Percentiles rank a stretch among this genome's conserved stretches.
Evolutionary conservation across 306 rosid species (phyloP).

Genomic region (Heteromeles arbutifolia): DNA sequence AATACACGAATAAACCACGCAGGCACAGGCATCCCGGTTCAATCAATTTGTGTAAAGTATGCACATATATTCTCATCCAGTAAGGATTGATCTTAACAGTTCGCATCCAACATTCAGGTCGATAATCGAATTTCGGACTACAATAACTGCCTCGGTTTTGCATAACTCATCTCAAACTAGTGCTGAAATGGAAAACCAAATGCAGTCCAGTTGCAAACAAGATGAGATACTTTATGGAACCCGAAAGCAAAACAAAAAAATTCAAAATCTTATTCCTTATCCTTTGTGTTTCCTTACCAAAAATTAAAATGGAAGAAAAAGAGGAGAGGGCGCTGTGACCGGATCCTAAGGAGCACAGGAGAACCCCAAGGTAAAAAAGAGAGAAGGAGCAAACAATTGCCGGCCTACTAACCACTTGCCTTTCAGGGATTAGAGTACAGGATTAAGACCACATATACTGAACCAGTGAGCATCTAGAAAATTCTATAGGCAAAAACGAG

Average conservation of each 20-base stretch:
- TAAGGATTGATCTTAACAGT: no score
- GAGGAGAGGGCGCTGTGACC: neutral
- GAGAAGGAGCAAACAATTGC: neutral
- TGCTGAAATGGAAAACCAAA: neutral
- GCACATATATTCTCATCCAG: no score
- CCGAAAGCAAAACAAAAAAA: neutral
- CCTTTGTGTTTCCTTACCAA: conserved; percentile 16
- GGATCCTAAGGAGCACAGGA: neutral
- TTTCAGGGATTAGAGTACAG: conserved; percentile 9
- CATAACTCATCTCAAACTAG: no score
- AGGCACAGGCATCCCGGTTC: neutral
- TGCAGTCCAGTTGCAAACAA: neutral
- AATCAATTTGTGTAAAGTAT: no score
- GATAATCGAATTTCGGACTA: no score
- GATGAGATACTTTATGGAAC: neutral
- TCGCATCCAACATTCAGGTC: no score
- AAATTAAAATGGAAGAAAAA: neutral
- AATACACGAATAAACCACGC: neutral
- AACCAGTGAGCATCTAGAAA: conserved; percentile 9
- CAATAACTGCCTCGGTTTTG: no score
- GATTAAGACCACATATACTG: neutral
- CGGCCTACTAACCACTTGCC: conserved; percentile 11
- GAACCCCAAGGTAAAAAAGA: neutral
- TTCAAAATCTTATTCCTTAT: conserved; percentile 9
- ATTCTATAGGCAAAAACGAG: conserved; percentile 19